A percentile compares a stretch with the other conserved stretches of the same genome.
Conservation (phyloP, 345 rosid genomes). For the Citrus medica region DNA sequence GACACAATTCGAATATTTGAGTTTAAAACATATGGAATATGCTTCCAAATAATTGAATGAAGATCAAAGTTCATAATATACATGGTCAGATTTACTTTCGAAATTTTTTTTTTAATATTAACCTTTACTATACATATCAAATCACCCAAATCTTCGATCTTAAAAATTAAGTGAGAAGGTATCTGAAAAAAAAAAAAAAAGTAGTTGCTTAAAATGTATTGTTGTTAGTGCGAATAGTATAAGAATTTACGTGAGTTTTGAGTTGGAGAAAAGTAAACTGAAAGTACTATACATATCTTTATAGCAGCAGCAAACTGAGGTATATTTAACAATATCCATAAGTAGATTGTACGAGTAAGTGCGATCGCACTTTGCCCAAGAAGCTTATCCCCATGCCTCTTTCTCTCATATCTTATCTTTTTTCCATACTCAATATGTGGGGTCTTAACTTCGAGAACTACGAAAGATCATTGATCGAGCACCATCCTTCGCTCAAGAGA, state of each 20-base stretch:
- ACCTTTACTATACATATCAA: too few relatives aligned
- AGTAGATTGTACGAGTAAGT: slow-evolving; percentile 13
- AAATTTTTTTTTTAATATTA: too few relatives aligned
- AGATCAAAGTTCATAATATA: too few relatives aligned
- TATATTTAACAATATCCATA: slow-evolving; percentile 34
- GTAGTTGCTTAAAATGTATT: too few relatives aligned
- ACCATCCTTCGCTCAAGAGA: slow-evolving; percentile 14
- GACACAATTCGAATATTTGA: too few relatives aligned
- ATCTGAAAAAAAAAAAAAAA: too few relatives aligned
- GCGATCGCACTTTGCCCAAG: slow-evolving; percentile 64
- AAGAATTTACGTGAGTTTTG: neutral
- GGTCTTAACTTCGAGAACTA: slow-evolving; percentile 45
- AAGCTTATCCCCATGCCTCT: slow-evolving; percentile 58
- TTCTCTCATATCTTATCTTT: slow-evolving; percentile 54
- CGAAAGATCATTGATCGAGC: slow-evolving; percentile 33
- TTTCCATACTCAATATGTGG: slow-evolving; percentile 54
- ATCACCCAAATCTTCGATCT: too few relatives aligned
- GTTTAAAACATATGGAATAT: too few relatives aligned
- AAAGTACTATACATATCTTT: neutral
- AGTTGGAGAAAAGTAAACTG: neutral
- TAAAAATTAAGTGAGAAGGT: too few relatives aligned
- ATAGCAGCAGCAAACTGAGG: slow-evolving; percentile 8
- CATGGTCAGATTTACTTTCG: too few relatives aligned
- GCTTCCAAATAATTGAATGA: too few relatives aligned
- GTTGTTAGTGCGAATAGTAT: neutral